Base-by-base conservation (phyloP, 2,329 filamentous ascomycete genomes). In the Xylariaceae sp. region DNA sequence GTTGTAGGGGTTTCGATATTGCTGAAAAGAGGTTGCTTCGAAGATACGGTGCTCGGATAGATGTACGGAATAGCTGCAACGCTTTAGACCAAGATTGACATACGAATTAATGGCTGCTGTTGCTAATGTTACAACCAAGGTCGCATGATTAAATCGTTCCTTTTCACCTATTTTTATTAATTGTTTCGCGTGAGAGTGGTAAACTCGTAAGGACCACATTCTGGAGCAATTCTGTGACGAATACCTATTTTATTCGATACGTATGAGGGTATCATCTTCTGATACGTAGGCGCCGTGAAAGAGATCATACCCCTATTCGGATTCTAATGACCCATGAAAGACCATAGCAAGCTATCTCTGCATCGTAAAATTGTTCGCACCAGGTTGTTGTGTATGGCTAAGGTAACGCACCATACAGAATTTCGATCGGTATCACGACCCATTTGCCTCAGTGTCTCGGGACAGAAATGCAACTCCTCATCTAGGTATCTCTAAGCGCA, bases 21-120 rank as follows among this genome's bases (percentile, higher is more conserved):
- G 23, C 23, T 30, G 23, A 30, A 30, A 30, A 4, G 23, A 30
- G 6, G 50, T 58, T 58, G 53, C 51, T 61, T 56, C 44, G 39
- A 37, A 7, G 34, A 30, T 52, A 44, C n/a, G 49, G 57, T 56
- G 53, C 55, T 56, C n/a, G 37, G 48, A 56, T 39, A 57, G 30
- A 53, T 30, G 5, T 45, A 11, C 10, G 47, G 47, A 30, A 42
- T 13, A 9, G 13, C 13, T 53, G 54, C 15, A 42, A 58, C 51
- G 13, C 18, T 18, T 47, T 11, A 30, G 54, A 18, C 17, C 17
- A 23, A 55, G 42, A 18, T 39, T 15, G 44, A 30, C 18, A 15
- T 53, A 18, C 17, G 17, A 18, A 18, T 18, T 18, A 2, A 5
- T 37, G 34, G 55, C 57, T 53, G 17, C 7, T 34, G 3, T 15